These are phyloP conservation scores for Kwoniella dendrophila DNA, from an alignment of 768 basidiomycete genomes.

Conservation along the genomic window DNA sequence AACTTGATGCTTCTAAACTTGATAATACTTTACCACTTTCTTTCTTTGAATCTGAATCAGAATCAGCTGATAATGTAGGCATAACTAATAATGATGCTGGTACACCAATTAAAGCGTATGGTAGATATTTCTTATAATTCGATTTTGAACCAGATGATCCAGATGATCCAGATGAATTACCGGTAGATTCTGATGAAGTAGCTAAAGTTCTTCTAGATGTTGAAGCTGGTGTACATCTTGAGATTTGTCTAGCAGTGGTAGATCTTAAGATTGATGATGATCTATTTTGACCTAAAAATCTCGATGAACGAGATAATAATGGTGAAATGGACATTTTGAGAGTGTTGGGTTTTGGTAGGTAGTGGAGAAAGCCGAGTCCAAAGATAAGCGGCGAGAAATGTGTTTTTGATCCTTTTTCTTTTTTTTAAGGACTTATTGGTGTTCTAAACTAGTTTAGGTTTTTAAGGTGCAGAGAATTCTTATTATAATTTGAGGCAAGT, in stretches of 20 bases:
- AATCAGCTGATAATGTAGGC: slow-evolving; percentile 11
- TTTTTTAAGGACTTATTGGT: too few species aligned
- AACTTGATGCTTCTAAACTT: slow-evolving; percentile 28
- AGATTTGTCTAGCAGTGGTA: slow-evolving; percentile 1
- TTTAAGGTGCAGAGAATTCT: too few species aligned
- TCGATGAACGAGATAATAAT: background rate
- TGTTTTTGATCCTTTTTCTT: too few species aligned
- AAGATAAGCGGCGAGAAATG: too few species aligned
- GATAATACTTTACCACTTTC: slow-evolving; percentile 5
- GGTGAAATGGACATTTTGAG: slow-evolving; percentile 7
- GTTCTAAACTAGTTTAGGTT: too few species aligned
- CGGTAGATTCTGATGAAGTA: slow-evolving; percentile 2
- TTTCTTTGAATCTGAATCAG: background rate
- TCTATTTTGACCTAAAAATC: background rate
- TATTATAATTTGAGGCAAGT: too few species aligned
- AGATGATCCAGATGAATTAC: background rate
- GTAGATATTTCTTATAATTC: background rate
- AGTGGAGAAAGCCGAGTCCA: slow-evolving; percentile 1
- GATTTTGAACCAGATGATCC: background rate
- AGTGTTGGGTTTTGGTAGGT: background rate
- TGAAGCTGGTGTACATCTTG: slow-evolving; percentile 10
- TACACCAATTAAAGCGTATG: background rate
- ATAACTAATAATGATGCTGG: slow-evolving; percentile 5
- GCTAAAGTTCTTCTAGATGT: background rate
- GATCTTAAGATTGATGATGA: too few species aligned